phyloP scores from a whole-genome alignment of 805 yeast genomes.

The Sungouiella thailandica region DNA sequence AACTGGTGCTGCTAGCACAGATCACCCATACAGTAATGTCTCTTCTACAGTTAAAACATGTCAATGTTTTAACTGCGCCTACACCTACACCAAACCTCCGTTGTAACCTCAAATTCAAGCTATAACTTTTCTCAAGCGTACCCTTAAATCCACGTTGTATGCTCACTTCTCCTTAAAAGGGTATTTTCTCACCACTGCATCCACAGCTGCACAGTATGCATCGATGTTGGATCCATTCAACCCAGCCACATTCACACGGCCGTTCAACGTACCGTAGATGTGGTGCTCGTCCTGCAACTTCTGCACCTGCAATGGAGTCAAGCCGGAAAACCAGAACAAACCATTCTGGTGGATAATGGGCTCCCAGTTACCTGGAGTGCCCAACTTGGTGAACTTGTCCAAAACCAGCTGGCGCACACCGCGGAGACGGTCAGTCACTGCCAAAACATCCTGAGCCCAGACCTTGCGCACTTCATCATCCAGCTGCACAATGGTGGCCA shows the following conservation, averaged over 20 bases:
- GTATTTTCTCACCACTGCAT: constrained; percentile 29
- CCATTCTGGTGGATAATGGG: constrained; percentile 34
- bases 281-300: constrained; percentile 31
- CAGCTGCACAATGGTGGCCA: constrained; percentile 30
- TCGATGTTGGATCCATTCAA: constrained; percentile 36
- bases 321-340: constrained; percentile 42
- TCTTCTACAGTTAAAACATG: too few relatives aligned
- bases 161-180: too few relatives aligned
- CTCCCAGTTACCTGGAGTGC: constrained; percentile 43
- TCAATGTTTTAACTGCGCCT: too few relatives aligned
- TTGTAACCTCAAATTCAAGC: too few relatives aligned
- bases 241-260: constrained; percentile 44
- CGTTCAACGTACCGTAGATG: constrained; percentile 33
- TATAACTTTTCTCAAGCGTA: background rate
- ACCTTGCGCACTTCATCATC: constrained; percentile 16
- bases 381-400: constrained; percentile 25
- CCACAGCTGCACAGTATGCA: constrained; percentile 32
- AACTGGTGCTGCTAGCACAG: too few relatives aligned
- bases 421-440: constrained; percentile 27
- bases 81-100: too few relatives aligned
- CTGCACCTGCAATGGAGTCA: constrained; percentile 28
- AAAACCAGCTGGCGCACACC: constrained; percentile 26
- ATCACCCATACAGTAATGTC: too few relatives aligned
- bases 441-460: constrained; percentile 35
- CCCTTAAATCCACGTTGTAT: background rate